Conservation (phyloP, 805 yeast genomes). For the Candida palmyrensis region DNA sequence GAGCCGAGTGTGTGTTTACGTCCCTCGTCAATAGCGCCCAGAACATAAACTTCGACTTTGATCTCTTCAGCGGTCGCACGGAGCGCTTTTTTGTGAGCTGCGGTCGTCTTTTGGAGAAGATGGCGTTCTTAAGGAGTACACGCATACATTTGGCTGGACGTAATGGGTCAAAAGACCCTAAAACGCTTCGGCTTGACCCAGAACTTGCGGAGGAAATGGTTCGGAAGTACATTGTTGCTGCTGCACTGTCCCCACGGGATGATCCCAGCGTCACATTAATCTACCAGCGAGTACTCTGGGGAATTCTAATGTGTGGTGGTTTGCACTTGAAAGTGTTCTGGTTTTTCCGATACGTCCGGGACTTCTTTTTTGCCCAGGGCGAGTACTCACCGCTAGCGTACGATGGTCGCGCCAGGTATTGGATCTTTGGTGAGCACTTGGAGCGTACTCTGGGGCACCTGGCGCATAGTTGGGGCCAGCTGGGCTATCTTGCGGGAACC, state of each 20-base stretch:
- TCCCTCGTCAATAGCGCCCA: too few species aligned
- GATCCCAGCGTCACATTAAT: constrained; percentile 30
- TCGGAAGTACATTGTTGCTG: constrained; percentile 31
- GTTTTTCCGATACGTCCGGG: constrained; percentile 35
- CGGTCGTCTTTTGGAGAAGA: constrained; percentile 18
- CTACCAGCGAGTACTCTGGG: constrained; percentile 38
- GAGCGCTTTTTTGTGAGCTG: constrained; percentile 16
- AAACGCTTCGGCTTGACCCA: constrained; percentile 7
- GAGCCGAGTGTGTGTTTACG: too few species aligned
- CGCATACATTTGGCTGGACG: neutral
- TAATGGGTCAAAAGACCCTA: neutral
- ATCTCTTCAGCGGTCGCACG: constrained; percentile 19
- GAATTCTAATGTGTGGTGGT: constrained; percentile 40
- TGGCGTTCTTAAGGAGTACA: constrained; percentile 7
- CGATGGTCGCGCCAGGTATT: neutral
- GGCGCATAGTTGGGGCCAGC: constrained; percentile 3
- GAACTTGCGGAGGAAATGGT: constrained; percentile 28
- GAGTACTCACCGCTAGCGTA: constrained; percentile 16
- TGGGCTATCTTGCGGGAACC: neutral
- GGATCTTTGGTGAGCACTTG: constrained; percentile 4
- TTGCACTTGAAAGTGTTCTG: constrained; percentile 36
- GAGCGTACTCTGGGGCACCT: constrained; percentile 6
- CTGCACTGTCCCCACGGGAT: constrained; percentile 24
- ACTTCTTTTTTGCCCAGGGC: constrained; percentile 17
- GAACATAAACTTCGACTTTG: constrained; percentile 8